Percentiles rank a stretch among this genome's conserved stretches.
These are phyloP conservation scores for Pyrenochaeta sp. DNA, from an alignment of 2,329 filamentous ascomycete species.

Conservation along the genomic window DNA sequence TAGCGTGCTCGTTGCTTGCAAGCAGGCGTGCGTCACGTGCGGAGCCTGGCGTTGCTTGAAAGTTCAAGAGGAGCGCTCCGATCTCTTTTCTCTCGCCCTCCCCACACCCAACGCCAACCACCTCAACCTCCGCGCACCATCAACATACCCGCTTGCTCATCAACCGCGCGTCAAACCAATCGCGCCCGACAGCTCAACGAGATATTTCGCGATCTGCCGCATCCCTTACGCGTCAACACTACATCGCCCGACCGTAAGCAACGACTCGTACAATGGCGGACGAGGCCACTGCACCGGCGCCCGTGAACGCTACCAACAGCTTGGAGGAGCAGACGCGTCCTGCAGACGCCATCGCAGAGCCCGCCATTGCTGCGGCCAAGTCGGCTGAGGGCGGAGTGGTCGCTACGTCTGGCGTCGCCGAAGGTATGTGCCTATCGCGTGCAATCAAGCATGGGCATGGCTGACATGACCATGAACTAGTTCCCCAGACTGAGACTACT, in stretches of 20 bases:
- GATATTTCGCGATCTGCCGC: slow-evolving; percentile 41
- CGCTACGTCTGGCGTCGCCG: slow-evolving; percentile 35
- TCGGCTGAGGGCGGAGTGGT: slow-evolving; percentile 39
- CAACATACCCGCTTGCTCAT: slow-evolving; percentile 40
- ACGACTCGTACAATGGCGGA: slow-evolving; percentile 48
- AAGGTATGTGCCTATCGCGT: slow-evolving; percentile 34
- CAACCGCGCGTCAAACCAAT: slow-evolving; percentile 38
- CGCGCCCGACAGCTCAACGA: slow-evolving; percentile 32
- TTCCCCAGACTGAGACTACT: slow-evolving; percentile 23
- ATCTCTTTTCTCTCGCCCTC: slow-evolving; percentile 33
- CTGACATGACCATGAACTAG: slow-evolving; percentile 34
- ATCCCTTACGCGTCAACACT: slow-evolving; percentile 46
- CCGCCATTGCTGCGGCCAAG: slow-evolving; percentile 40
- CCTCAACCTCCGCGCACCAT: slow-evolving; percentile 48
- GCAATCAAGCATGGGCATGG: slow-evolving; percentile 2
- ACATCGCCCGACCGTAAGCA: slow-evolving; percentile 44
- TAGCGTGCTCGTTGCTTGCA: slow-evolving; percentile 21
- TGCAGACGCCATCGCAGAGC: slow-evolving; percentile 34
- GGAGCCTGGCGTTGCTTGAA: slow-evolving; percentile 23
- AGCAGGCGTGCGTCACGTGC: slow-evolving; percentile 28
- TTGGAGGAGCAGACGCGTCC: slow-evolving; percentile 43
- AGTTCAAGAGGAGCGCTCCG: slow-evolving; percentile 27
- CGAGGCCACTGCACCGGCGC: slow-evolving; percentile 37
- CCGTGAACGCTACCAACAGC: slow-evolving; percentile 36
- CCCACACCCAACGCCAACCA: slow-evolving; percentile 42